A percentile compares a stretch with the other conserved stretches of the same genome.
phyloP scores from a whole-genome alignment of 768 basidiomycete species.

The Serendipita indica region DNA sequence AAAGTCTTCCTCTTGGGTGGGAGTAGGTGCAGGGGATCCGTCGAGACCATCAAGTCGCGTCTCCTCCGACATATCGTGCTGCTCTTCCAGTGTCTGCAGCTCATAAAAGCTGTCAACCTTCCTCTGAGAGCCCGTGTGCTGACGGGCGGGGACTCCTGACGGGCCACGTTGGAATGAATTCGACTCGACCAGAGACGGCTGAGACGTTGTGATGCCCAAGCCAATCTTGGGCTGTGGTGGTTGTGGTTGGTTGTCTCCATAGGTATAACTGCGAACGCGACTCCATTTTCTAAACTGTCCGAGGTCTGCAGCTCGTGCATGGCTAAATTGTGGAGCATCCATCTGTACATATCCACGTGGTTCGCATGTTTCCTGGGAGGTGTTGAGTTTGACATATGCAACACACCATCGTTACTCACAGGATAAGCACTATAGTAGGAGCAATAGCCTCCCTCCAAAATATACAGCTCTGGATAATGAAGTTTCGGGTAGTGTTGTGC shows the following conservation, averaged over 20 bases:
- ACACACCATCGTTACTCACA: conserved; percentile 18
- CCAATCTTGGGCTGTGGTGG: neutral
- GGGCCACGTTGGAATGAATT: neutral
- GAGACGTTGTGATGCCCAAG: neutral
- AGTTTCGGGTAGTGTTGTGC: conserved; percentile 81
- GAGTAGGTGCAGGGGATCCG: neutral
- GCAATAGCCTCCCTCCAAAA: conserved; percentile 92
- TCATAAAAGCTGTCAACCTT: neutral
- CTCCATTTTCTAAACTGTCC: conserved; percentile 83
- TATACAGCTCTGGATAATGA: conserved; percentile 92
- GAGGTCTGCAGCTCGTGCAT: conserved; percentile 69
- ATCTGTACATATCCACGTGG: conserved; percentile 78
- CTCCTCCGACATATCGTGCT: neutral
- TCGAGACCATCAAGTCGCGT: neutral
- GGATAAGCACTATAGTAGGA: conserved; percentile 62
- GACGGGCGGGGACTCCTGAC: conserved; percentile 13
- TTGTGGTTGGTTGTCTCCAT: conserved; percentile 45
- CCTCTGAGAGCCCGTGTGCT: conserved; percentile 14
- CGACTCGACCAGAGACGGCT: neutral
- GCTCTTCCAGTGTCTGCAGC: neutral
- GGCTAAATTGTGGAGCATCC: conserved; percentile 80
- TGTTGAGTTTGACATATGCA: neutral
- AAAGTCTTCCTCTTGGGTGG: neutral
- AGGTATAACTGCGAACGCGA: conserved; percentile 82
- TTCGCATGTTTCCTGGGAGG: conserved; percentile 44